Percentiles rank a stretch among this genome's conserved stretches.
Evolutionary conservation across 352 stramenopile genomes (phyloP).

Genomic region (Phytophthora podocarpi): DNA sequence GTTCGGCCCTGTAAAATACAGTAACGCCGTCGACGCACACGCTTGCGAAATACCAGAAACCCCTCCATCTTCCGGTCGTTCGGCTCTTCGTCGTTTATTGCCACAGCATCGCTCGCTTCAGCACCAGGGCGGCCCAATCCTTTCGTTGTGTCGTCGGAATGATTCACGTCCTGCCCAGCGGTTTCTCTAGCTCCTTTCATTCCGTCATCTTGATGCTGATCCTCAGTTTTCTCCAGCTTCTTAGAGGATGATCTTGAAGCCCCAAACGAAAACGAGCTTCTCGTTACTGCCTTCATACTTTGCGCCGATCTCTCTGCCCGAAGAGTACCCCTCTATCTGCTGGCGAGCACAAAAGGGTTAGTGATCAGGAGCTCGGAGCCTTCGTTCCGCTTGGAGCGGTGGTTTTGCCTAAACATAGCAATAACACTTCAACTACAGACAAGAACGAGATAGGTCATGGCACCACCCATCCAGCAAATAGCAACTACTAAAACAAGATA

Average conservation of each 20-base stretch:
- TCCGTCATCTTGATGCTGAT: background rate
- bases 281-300: conserved; percentile 14
- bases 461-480: background rate
- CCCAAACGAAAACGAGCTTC: conserved; percentile 27
- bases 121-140: background rate
- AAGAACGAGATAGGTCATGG: conserved; percentile 2
- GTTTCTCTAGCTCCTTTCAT: background rate
- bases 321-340: background rate
- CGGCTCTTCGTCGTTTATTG: background rate
- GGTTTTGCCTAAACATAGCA: conserved; percentile 30
- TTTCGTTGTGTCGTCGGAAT: conserved; percentile 3
- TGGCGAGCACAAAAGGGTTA: conserved; percentile 8
- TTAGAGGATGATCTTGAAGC: conserved; percentile 23
- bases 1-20: conserved; percentile 65
- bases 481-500: conserved; percentile 13
- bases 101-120: conserved; percentile 2
- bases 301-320: background rate
- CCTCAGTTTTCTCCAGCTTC: conserved; percentile 9
- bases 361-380: background rate
- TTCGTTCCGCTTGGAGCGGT: background rate
- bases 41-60: conserved; percentile 63
- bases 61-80: conserved; percentile 52
- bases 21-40: conserved; percentile 65
- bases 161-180: background rate
- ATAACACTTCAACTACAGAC: conserved; percentile 16